Percentiles rank a stretch among this genome's conserved stretches.
Conservation (phyloP, 106 monocot species). For the Alisma plantagoaquatica region DNA sequence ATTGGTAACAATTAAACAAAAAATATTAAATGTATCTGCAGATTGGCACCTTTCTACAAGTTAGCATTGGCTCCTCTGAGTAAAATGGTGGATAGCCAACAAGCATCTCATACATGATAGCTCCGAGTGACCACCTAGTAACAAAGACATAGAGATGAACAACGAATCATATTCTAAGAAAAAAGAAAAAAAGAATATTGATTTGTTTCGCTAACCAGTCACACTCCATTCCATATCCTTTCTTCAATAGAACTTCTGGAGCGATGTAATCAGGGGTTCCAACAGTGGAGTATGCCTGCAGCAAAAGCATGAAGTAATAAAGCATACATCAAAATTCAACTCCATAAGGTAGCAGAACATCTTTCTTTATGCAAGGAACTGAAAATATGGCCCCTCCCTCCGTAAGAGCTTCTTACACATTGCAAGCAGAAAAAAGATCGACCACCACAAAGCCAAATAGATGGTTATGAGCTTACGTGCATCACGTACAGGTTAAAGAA, state of each 20-base stretch:
- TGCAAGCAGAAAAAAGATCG: too few relatives aligned
- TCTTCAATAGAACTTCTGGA: constrained; percentile 87
- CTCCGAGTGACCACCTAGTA: constrained; percentile 76
- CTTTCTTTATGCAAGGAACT: too few relatives aligned
- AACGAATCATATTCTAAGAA: not conserved
- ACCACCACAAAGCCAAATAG: too few relatives aligned
- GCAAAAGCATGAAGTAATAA: too few relatives aligned
- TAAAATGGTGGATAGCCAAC: constrained; percentile 80
- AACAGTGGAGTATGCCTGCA: constrained; percentile 89
- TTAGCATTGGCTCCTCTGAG: constrained; percentile 81
- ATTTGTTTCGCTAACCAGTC: constrained; percentile 64
- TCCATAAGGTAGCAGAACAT: too few relatives aligned
- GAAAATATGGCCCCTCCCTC: too few relatives aligned
- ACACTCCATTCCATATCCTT: constrained; percentile 97
- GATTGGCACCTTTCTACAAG: constrained; percentile 86
- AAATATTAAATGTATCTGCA: too few relatives aligned
- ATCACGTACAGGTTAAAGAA: too few relatives aligned
- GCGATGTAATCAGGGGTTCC: constrained; percentile 98
- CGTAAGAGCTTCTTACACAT: too few relatives aligned
- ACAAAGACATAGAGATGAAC: not conserved
- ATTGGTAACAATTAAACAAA: too few relatives aligned
- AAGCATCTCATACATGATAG: constrained; percentile 91
- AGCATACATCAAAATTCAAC: too few relatives aligned
- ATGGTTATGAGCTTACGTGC: too few relatives aligned
- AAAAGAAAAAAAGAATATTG: not conserved